Evolutionary conservation across 257 asterid genomes (phyloP), one percentile per base, ranked within the genome.

Genomic region (Solanum arcanum): DNA sequence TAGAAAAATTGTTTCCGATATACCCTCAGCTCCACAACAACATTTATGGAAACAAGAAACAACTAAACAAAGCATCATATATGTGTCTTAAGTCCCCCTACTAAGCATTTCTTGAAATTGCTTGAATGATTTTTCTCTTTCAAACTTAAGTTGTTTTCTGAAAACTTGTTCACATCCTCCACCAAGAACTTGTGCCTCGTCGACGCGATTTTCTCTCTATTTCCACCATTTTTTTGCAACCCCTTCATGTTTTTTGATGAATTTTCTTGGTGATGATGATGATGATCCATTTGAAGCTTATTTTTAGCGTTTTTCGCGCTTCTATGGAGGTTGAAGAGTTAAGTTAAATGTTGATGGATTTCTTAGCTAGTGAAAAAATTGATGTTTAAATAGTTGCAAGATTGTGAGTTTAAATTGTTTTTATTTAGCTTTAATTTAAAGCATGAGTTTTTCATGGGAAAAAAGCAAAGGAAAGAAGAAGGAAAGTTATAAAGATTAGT

Each of bases 81-180:
- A 86, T 76, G 56, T 16, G n/a, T 39, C 52, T 73, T n/a, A 89
- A 14, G 76, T 49, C 0, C 91, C 88, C 29, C 87, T 81, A 10
- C 81, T 70, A 13, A 86, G 86, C 87, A 84, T 80, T 68, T 87
- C 93, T 68, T 84, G 88, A n/a, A 52, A 60, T 47, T 91, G 89
- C 41, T 90, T 89, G 9, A 93, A 86, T 31, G 94, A 91, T 47
- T 90, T 91, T 46, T 92, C 83, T 25, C 87, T 83, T 87, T 91
- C 93, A 42, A 90, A 62, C 87, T 68, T 89, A 39, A 94, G 94
- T 89, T 89, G 93, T 69, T 87, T 89, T 88, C 86, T 91, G 90
- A 92, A 92, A 86, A 60, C 62, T 84, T 86, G 86, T 92, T 74
- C 56, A 92, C 96, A 86, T 92, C 94, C 86, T 92, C 92, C 13